Percentiles rank a stretch among this genome's conserved stretches.
Evolutionary conservation across 2,329 filamentous ascomycete genomes (phyloP).

Genomic region (Pestalotiopsis sp.): DNA sequence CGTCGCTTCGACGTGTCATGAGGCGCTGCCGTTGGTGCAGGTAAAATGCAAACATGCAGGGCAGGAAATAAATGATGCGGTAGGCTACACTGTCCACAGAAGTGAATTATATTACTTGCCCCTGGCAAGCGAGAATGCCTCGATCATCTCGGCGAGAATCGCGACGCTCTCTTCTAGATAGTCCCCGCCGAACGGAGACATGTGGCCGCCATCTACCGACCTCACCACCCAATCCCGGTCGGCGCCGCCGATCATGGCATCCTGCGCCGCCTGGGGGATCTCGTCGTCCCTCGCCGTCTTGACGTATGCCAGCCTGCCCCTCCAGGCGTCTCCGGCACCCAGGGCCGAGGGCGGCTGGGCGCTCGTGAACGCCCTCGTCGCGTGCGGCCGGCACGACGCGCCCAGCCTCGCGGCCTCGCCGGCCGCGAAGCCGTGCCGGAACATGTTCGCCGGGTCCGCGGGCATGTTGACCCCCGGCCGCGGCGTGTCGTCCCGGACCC

Average conservation of each 20-base stretch:
- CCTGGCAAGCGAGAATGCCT: background rate
- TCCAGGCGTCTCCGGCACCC: background rate
- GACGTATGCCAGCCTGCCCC: background rate
- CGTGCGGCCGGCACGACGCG: background rate
- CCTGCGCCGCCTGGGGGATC: background rate
- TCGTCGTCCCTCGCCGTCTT: background rate
- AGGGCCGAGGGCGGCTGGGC: background rate
- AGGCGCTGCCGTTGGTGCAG: too few species aligned
- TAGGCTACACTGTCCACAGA: background rate
- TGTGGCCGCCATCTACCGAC: background rate
- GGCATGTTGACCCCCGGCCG: background rate
- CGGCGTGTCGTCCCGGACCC: background rate
- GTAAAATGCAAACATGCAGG: background rate
- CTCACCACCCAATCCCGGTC: background rate
- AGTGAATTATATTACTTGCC: background rate
- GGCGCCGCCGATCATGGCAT: background rate
- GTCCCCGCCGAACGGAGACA: constrained; percentile 3
- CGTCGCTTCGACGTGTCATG: too few species aligned
- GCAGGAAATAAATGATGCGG: background rate
- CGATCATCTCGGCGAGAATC: background rate
- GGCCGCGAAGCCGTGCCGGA: background rate
- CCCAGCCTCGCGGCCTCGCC: background rate
- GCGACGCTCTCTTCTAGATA: background rate
- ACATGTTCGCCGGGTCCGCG: background rate
- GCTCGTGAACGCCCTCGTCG: background rate